Conservation (phyloP, 257 asterid genomes). For the Rauvolfia tetraphylla region DNA sequence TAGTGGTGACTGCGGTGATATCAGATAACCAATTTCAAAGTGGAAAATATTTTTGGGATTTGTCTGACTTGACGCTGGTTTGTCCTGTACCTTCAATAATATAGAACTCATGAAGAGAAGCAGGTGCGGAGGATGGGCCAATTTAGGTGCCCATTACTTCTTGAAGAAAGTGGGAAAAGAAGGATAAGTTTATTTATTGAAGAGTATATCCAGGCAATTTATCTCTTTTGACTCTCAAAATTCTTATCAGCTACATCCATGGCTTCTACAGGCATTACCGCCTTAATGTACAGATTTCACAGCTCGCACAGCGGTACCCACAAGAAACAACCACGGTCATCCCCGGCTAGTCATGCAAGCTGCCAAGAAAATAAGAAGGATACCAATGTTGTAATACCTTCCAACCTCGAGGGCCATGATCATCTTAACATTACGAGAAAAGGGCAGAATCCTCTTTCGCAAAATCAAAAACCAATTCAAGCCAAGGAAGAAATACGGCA, state of each 20-base stretch:
- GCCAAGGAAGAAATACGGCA: slow-evolving; percentile 16
- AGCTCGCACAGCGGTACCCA: slow-evolving; percentile 30
- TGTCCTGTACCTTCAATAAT: slow-evolving; percentile 3
- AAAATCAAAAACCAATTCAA: slow-evolving; percentile 6
- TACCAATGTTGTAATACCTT: slow-evolving; percentile 24
- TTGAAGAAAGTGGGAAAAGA: slow-evolving; percentile 21
- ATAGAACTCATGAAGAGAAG: not conserved
- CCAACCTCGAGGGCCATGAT: slow-evolving; percentile 30
- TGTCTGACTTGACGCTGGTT: not conserved
- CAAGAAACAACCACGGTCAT: slow-evolving; percentile 31
- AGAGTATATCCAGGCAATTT: slow-evolving; percentile 32
- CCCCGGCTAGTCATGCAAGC: slow-evolving; percentile 18
- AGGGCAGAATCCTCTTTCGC: slow-evolving; percentile 14
- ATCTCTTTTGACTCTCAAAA: slow-evolving; percentile 12
- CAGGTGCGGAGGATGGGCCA: slow-evolving; percentile 19
- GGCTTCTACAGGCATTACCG: slow-evolving; percentile 52
- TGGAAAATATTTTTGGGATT: not conserved
- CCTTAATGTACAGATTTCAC: slow-evolving; percentile 39
- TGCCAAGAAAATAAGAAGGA: slow-evolving; percentile 26
- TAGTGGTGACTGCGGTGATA: not conserved
- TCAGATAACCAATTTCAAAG: not conserved
- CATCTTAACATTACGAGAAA: slow-evolving; percentile 23
- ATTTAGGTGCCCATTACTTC: slow-evolving; percentile 28
- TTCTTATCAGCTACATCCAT: slow-evolving; percentile 19
- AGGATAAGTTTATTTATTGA: slow-evolving; percentile 48